Conservation (phyloP, 139 green algal species). For the Chara braunii region DNA sequence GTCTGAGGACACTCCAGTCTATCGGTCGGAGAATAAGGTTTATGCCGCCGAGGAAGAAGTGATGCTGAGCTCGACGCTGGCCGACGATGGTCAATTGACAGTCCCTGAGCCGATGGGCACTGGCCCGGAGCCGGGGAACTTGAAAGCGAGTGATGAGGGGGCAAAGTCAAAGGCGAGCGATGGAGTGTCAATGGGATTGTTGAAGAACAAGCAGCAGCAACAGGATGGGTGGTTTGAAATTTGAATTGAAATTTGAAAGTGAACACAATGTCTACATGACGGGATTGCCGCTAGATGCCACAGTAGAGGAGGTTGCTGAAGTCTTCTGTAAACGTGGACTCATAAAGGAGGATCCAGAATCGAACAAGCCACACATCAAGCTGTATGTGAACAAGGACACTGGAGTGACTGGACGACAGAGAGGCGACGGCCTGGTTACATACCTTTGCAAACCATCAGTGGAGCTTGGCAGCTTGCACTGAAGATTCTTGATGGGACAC, state of each 20-base stretch:
- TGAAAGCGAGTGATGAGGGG: too few relatives aligned
- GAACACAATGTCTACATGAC: conserved; percentile 91
- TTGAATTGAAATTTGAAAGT: conserved; percentile 78
- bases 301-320: conserved; percentile 57
- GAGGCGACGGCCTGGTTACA: conserved; percentile 81
- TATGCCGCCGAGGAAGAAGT: conserved; percentile 54
- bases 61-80: conserved; percentile 42
- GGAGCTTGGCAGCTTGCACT: conserved; percentile 63
- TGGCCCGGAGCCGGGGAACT: conserved; percentile 19
- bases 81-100: conserved; percentile 5
- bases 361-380: conserved; percentile 56
- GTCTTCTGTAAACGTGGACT: conserved; percentile 69
- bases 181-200: too few relatives aligned
- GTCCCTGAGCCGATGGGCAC: conserved; percentile 27
- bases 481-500: conserved; percentile 64
- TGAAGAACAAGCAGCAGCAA: conserved; percentile 3
- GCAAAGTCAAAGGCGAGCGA: too few relatives aligned
- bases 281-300: conserved; percentile 78
- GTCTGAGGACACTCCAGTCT: conserved; percentile 28
- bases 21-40: conserved; percentile 54
- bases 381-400: conserved; percentile 59
- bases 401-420: conserved; percentile 58
- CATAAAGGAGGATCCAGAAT: conserved; percentile 55
- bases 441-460: conserved; percentile 69
- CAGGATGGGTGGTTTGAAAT: conserved; percentile 43